Percentiles rank a stretch among this genome's conserved stretches.
These are phyloP conservation scores for Rosa multiflora DNA, from an alignment of 306 rosid species.

Conservation along the genomic window DNA sequence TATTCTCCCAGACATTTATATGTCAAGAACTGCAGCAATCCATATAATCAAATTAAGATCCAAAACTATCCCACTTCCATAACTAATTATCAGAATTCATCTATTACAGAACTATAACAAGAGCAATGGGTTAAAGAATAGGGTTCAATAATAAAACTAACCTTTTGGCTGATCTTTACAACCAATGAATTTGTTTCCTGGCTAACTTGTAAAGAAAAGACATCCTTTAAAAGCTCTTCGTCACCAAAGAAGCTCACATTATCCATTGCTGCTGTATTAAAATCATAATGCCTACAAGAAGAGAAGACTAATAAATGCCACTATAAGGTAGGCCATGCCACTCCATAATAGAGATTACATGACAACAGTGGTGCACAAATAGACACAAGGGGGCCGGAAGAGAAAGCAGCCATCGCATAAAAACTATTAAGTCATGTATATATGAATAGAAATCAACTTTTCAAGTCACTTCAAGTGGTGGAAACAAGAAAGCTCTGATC, in stretches of 20 bases:
- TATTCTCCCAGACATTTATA: not conserved
- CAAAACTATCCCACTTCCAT: not conserved
- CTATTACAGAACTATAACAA: not conserved
- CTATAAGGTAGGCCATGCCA: not conserved
- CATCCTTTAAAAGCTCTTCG: slow-evolving; percentile 49
- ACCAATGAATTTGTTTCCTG: slow-evolving; percentile 63
- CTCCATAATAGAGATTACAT: not conserved
- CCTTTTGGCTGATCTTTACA: slow-evolving; percentile 76
- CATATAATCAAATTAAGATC: not conserved
- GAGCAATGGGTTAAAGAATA: not conserved
- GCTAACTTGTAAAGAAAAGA: slow-evolving; percentile 69
- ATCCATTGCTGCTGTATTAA: slow-evolving; percentile 39
- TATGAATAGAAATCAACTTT: not conserved
- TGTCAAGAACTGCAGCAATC: not conserved
- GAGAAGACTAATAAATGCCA: slow-evolving; percentile 19
- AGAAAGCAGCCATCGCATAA: not conserved
- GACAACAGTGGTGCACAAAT: not conserved
- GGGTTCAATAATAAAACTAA: slow-evolving; percentile 18
- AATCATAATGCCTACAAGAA: slow-evolving; percentile 67
- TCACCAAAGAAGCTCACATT: slow-evolving; percentile 33
- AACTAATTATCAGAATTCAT: not conserved
- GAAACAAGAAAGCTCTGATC: not conserved
- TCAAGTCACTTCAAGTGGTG: not conserved
- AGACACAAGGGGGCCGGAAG: not conserved
- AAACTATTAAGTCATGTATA: not conserved